These are phyloP conservation scores for Tuber magnatum DNA, from an alignment of 495 filamentous ascomycete species.

Conservation along the genomic window DNA sequence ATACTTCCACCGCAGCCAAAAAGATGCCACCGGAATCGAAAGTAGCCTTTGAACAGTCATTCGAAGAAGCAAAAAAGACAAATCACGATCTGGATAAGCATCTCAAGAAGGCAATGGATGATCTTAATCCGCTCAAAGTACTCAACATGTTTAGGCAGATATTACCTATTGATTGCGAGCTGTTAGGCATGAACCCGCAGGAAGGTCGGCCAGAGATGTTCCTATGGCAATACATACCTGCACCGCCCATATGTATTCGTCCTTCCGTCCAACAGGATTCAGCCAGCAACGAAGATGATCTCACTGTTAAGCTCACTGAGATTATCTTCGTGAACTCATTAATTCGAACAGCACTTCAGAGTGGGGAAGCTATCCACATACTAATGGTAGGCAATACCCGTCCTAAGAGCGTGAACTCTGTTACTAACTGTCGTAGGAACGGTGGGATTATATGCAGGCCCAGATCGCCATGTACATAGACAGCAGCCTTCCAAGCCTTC, in stretches of 20 bases:
- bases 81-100: slow-evolving; percentile 83
- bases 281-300: slow-evolving; percentile 89
- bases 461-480: slow-evolving; percentile 97
- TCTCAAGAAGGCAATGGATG: slow-evolving; percentile 82
- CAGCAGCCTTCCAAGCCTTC: slow-evolving; percentile 85
- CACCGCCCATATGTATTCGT: slow-evolving; percentile 84
- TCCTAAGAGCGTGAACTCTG: neutral
- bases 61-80: slow-evolving; percentile 62
- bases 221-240: slow-evolving; percentile 92
- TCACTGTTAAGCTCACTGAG: slow-evolving; percentile 89
- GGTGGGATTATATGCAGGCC: slow-evolving; percentile 93
- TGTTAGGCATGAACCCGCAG: slow-evolving; percentile 76
- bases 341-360: slow-evolving; percentile 68
- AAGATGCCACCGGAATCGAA: slow-evolving; percentile 75
- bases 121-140: slow-evolving; percentile 81
- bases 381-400: slow-evolving; percentile 55
- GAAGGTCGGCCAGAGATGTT: slow-evolving; percentile 94
- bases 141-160: slow-evolving; percentile 86
- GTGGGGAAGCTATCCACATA: slow-evolving; percentile 72
- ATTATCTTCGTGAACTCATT: slow-evolving; percentile 83
- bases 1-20: slow-evolving; percentile 72
- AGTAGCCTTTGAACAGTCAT: slow-evolving; percentile 73
- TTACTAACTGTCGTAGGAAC: slow-evolving; percentile 49
- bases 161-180: slow-evolving; percentile 75
- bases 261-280: slow-evolving; percentile 87